Conservation (phyloP, 75 land plant species). For the Gnetum montanum region DNA sequence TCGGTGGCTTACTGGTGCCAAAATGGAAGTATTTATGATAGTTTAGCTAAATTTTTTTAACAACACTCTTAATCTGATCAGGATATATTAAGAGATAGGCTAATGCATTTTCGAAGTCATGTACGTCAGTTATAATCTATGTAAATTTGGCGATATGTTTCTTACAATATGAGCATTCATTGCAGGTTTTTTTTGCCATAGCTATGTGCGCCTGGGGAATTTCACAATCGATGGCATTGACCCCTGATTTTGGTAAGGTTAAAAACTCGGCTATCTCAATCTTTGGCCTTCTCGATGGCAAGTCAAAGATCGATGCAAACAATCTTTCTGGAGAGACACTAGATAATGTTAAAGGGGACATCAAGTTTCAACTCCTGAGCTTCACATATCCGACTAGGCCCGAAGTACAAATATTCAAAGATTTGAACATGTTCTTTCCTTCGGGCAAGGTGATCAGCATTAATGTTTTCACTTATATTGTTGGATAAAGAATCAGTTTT, state of each 20-base stretch:
- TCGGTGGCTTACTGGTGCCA: too few relatives aligned
- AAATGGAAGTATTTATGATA: too few relatives aligned
- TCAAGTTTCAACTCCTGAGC: constrained; percentile 43
- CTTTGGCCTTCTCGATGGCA: constrained; percentile 52
- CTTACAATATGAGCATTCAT: not conserved
- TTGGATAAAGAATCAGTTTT: constrained; percentile 7
- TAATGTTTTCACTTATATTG: too few relatives aligned
- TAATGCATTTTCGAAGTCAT: too few relatives aligned
- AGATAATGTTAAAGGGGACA: constrained; percentile 30
- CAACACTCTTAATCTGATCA: too few relatives aligned
- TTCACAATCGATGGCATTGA: constrained; percentile 45
- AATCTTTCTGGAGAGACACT: constrained; percentile 17
- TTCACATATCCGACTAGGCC: constrained; percentile 41
- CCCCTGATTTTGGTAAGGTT: constrained; percentile 56
- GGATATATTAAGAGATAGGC: too few relatives aligned
- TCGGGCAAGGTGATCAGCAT: constrained; percentile 28
- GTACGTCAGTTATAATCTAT: not conserved
- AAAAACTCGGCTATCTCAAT: constrained; percentile 54
- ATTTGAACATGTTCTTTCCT: constrained; percentile 13
- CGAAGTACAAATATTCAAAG: constrained; percentile 23
- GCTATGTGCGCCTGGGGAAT: constrained; percentile 55
- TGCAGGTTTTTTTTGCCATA: constrained; percentile 75
- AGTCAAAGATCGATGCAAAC: constrained; percentile 49
- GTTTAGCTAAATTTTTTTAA: too few relatives aligned
- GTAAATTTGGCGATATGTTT: not conserved